phyloP scores from a whole-genome alignment of 1,284 basidiomycete genomes.

The Moesziomyces globuligerus region DNA sequence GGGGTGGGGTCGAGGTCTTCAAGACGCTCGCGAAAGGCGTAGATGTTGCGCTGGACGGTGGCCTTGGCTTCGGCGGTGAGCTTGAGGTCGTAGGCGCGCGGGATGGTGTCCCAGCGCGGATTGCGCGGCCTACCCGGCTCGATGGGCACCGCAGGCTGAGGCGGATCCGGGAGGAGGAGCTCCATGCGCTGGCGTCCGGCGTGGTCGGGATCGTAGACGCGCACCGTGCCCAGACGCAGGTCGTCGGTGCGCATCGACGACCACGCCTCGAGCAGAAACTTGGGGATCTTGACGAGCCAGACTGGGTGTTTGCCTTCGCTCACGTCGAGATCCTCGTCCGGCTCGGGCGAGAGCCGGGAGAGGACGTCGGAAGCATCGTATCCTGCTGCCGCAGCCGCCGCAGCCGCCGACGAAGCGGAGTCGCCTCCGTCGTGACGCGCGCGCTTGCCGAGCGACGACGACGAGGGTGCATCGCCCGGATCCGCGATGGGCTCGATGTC shows the following conservation, averaged over 20 bases:
- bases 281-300: conserved; percentile 69
- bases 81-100: conserved; percentile 59
- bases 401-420: neutral
- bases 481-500: conserved; percentile 50
- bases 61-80: conserved; percentile 52
- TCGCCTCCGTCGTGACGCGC: conserved; percentile 10
- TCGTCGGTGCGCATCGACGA: conserved; percentile 69
- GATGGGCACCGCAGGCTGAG: conserved; percentile 47
- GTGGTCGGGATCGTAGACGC: conserved; percentile 69
- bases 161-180: conserved; percentile 56
- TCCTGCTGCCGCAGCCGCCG: too few relatives aligned
- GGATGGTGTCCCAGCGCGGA: conserved; percentile 42
- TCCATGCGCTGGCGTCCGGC: conserved; percentile 63
- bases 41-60: conserved; percentile 55
- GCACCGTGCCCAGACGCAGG: conserved; percentile 69
- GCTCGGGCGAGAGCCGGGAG: conserved; percentile 55
- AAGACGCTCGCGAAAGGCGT: conserved; percentile 58
- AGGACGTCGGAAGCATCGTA: neutral
- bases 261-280: conserved; percentile 71
- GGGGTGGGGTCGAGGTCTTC: conserved; percentile 23
- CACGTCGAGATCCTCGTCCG: conserved; percentile 63
- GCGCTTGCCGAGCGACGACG: conserved; percentile 31
- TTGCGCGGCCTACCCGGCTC: conserved; percentile 26
- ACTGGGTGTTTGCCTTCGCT: conserved; percentile 52
- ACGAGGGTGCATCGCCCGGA: conserved; percentile 19